A percentile compares a stretch with the other conserved stretches of the same genome.
Conservation (phyloP, 2,329 filamentous ascomycete species). For the Nemania sp. region DNA sequence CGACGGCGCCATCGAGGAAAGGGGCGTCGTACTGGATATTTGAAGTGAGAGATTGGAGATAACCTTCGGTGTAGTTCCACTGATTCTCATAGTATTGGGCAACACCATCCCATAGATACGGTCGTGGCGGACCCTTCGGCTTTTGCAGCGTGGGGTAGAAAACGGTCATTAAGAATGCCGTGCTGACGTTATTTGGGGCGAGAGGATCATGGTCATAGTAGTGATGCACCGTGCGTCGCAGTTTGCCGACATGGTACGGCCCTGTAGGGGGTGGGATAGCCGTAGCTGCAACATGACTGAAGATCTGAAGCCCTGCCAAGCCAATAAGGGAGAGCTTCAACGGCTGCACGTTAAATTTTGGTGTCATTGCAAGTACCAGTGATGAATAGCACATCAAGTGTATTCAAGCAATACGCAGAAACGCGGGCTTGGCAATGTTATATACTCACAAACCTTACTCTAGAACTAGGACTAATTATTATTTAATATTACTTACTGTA, state of each 20-base stretch:
- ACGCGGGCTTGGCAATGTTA: not conserved
- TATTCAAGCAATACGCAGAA: not conserved
- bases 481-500: too few species aligned
- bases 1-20: conserved; percentile 23
- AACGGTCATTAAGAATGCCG: conserved; percentile 30
- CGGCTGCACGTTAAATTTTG: not conserved
- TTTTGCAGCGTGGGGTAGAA: conserved; percentile 28
- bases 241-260: conserved; percentile 25
- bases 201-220: conserved; percentile 26
- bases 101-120: conserved; percentile 17
- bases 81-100: conserved; percentile 16
- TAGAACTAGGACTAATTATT: too few species aligned
- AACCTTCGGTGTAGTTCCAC: conserved; percentile 18
- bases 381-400: not conserved
- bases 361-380: not conserved
- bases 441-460: not conserved
- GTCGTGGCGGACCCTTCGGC: not conserved
- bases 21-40: conserved; percentile 20
- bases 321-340: not conserved
- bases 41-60: conserved; percentile 19
- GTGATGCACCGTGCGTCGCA: conserved; percentile 22
- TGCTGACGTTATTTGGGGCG: conserved; percentile 26
- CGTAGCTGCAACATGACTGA: conserved; percentile 1
- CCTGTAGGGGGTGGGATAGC: conserved; percentile 23
- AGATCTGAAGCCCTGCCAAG: not conserved